A percentile compares a stretch with the other conserved stretches of the same genome.
Conservation (phyloP, 805 yeast species). For the Lachancea thermotolerans region DNA sequence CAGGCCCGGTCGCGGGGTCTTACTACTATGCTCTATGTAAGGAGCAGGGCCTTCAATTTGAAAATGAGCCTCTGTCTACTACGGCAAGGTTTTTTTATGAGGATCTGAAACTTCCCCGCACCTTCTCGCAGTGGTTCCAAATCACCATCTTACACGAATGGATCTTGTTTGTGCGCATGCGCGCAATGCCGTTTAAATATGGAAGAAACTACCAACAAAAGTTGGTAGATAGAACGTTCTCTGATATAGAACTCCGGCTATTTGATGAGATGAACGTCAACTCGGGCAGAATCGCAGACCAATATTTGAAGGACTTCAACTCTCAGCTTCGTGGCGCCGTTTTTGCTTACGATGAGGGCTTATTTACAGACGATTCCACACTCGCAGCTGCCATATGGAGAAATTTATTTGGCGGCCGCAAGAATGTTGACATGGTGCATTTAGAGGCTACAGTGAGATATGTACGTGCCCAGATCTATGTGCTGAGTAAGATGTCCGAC, state of each 20-base stretch:
- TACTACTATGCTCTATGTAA: constrained; percentile 82
- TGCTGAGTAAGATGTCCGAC: constrained; percentile 77
- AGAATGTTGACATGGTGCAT: constrained; percentile 72
- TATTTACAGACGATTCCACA: constrained; percentile 70
- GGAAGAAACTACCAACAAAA: constrained; percentile 90
- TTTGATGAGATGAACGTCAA: constrained; percentile 79
- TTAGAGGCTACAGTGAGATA: constrained; percentile 87
- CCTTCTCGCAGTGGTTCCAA: constrained; percentile 96
- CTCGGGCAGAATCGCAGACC: constrained; percentile 75
- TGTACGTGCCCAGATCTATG: constrained; percentile 82
- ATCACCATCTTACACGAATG: constrained; percentile 86
- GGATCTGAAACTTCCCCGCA: constrained; percentile 70
- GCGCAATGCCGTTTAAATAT: constrained; percentile 88
- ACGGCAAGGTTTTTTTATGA: constrained; percentile 82
- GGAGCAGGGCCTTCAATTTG: constrained; percentile 70
- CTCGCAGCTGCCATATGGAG: constrained; percentile 81
- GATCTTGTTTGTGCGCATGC: constrained; percentile 91
- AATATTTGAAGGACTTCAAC: constrained; percentile 83
- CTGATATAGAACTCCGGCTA: constrained; percentile 81
- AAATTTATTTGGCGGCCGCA: constrained; percentile 82
- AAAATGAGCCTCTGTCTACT: constrained; percentile 62
- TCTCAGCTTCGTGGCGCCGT: constrained; percentile 85
- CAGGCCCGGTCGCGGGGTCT: constrained; percentile 93
- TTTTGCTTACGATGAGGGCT: constrained; percentile 88
- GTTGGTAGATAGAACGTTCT: constrained; percentile 79